Conservation (phyloP, 2,329 filamentous ascomycete genomes). For the Lasiodiplodia hormozganensis region DNA sequence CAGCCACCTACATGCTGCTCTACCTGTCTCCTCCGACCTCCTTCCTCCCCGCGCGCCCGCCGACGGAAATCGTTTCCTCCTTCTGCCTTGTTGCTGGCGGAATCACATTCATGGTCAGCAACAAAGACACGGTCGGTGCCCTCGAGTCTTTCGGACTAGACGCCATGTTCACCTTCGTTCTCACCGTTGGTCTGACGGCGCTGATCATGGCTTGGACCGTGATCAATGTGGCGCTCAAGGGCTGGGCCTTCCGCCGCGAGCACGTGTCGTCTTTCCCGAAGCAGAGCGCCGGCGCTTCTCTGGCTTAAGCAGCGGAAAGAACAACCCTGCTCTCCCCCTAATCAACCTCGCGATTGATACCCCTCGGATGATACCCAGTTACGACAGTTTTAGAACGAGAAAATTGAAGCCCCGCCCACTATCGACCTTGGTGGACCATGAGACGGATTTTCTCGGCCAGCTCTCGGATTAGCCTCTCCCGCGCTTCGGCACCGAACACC, state of each 20-base stretch:
- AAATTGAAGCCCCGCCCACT: background rate
- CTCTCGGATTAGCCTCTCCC: slow-evolving; percentile 7
- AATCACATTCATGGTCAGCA: slow-evolving; percentile 90
- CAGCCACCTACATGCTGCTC: slow-evolving; percentile 77
- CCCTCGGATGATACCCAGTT: slow-evolving; percentile 8
- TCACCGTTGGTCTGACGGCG: slow-evolving; percentile 82
- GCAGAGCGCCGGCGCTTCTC: slow-evolving; percentile 18
- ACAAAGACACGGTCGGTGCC: slow-evolving; percentile 75
- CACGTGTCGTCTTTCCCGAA: slow-evolving; percentile 26
- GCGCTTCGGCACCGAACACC: background rate
- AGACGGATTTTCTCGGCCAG: slow-evolving; percentile 5
- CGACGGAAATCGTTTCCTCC: slow-evolving; percentile 84
- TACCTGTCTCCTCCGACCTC: slow-evolving; percentile 84
- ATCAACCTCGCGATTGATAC: slow-evolving; percentile 18
- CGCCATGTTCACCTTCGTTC: slow-evolving; percentile 92
- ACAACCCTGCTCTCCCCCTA: background rate
- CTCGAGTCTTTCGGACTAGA: slow-evolving; percentile 80
- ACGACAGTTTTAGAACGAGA: slow-evolving; percentile 3
- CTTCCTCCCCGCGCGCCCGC: slow-evolving; percentile 80
- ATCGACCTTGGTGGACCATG: background rate
- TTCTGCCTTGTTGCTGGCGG: slow-evolving; percentile 91
- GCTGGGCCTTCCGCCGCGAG: slow-evolving; percentile 70
- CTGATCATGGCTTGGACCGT: slow-evolving; percentile 87
- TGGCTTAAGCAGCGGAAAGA: slow-evolving; percentile 3
- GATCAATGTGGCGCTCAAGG: slow-evolving; percentile 80